These are phyloP conservation scores for Elongisporangium anandrum DNA, from an alignment of 352 stramenopile genomes.

Conservation along the genomic window DNA sequence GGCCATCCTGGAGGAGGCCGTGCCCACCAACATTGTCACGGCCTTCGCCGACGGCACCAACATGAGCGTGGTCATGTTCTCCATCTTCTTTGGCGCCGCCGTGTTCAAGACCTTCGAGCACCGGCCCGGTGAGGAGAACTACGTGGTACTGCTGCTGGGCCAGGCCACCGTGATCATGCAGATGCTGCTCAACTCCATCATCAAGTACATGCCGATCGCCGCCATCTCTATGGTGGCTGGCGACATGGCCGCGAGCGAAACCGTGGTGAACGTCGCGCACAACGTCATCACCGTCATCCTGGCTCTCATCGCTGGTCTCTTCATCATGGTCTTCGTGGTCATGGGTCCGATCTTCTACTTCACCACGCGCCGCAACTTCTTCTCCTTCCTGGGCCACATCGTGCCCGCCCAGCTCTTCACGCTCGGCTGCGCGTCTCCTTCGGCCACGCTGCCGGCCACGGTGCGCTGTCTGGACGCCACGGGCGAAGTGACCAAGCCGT, in stretches of 20 bases:
- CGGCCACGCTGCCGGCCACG: conserved; percentile 18
- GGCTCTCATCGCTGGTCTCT: conserved; percentile 9
- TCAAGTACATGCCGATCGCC: conserved; percentile 34
- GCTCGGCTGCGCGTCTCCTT: conserved; percentile 20
- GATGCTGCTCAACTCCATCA: conserved; percentile 30
- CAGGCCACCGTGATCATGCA: conserved; percentile 32
- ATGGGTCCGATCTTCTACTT: conserved; percentile 13
- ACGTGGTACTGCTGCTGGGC: conserved; percentile 21
- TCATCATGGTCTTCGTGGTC: conserved; percentile 12
- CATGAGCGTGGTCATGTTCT: conserved; percentile 32
- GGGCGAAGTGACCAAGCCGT: conserved; percentile 7
- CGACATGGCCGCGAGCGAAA: conserved; percentile 17
- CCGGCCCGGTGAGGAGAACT: conserved; percentile 18
- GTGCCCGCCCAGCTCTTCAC: conserved; percentile 23
- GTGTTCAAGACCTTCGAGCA: conserved; percentile 23
- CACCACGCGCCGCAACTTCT: conserved; percentile 17
- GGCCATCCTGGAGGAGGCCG: conserved; percentile 50
- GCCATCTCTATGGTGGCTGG: conserved; percentile 34
- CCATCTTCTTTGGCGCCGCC: conserved; percentile 24
- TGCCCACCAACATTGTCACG: conserved; percentile 50
- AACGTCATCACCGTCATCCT: conserved; percentile 15
- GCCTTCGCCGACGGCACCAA: conserved; percentile 23
- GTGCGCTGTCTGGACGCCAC: conserved; percentile 22
- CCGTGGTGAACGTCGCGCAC: not conserved
- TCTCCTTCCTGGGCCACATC: conserved; percentile 17